Evolutionary conservation across 2,329 filamentous ascomycete genomes (phyloP), one percentile per base, ranked within the genome.

Genomic region (Orbilia ellipsospora): DNA sequence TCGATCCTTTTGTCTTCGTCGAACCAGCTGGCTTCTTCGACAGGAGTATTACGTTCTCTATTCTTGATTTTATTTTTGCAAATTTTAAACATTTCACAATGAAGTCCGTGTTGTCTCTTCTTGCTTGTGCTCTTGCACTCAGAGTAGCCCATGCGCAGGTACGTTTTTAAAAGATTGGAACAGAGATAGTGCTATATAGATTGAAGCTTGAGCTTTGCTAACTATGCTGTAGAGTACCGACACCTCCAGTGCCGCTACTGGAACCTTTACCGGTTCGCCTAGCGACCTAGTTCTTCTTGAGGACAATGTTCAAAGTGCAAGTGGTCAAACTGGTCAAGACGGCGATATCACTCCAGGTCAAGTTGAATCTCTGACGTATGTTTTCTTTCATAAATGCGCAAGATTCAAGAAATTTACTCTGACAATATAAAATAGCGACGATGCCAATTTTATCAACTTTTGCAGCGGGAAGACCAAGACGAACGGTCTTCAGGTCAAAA

Each of bases 401-500:
- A 3, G 4, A 13, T 18, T 26, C 10, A 15, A 59, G 6, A 7
- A 15, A 59, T 18, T 4, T 7, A n/a, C 4, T 40, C 54, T 26
- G 6, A 59, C 20, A 16, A 23, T 4, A 5, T 26, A 50, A n/a
- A 48, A 18, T 65, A 89, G 87, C 77, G 87, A 89, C 78, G 75
- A 82, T 16, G 83, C 83, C 83, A 89, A 89, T 83, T 89, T 89
- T 80, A 88, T 89, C 85, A 89, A 89, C 84, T 88, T 88, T 81
- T 89, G 87, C 80, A 73, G 81, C 3, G 86, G 85, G 54, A 78
- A 85, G 80, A 85, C 83, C 0, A 80, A 88, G 56, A 90, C 88
- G 77, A 88, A 90, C 79, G 89, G 88, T 79, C 81, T 85, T 28
- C 88, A 90, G 80, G 83, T 86, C 61, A 83, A 83, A 72, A 81